Conservation (phyloP, 2,329 filamentous ascomycete species). For the Hirsutella minnesotensis region DNA sequence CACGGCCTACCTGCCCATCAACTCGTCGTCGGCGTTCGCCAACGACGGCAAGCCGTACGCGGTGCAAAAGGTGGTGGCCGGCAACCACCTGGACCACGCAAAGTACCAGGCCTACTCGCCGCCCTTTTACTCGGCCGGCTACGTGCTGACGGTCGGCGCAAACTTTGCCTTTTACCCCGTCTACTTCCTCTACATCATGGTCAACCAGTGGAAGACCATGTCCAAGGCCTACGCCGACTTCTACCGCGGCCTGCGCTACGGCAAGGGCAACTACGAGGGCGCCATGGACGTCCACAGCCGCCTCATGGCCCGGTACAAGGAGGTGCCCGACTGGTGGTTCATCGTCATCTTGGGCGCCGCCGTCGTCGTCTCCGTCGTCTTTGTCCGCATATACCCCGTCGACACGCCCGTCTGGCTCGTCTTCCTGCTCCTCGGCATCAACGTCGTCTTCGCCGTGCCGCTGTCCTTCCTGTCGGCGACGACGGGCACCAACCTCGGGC, state of each 20-base stretch:
- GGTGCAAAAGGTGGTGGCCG: conserved; percentile 20
- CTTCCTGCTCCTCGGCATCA: conserved; percentile 26
- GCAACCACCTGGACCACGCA: conserved; percentile 24
- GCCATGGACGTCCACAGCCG: conserved; percentile 28
- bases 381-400: conserved; percentile 15
- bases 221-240: conserved; percentile 25
- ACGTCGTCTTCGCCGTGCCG: conserved; percentile 28
- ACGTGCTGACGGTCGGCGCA: conserved; percentile 26
- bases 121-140: conserved; percentile 30
- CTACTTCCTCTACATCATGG: conserved; percentile 30
- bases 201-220: conserved; percentile 18
- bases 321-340: conserved; percentile 37
- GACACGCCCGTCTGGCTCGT: conserved; percentile 25
- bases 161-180: conserved; percentile 33
- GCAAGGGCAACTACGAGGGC: conserved; percentile 27
- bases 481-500: conserved; percentile 29
- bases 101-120: conserved; percentile 30
- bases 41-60: conserved; percentile 27
- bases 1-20: conserved; percentile 33
- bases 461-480: conserved; percentile 31
- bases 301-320: conserved; percentile 27
- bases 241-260: conserved; percentile 24
- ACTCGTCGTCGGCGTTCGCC: conserved; percentile 28
- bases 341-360: conserved; percentile 22
- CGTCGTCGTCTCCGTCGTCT: conserved; percentile 17